These are phyloP conservation scores for Mikania micrantha DNA, from an alignment of 129 eudicot genomes.

Conservation along the genomic window DNA sequence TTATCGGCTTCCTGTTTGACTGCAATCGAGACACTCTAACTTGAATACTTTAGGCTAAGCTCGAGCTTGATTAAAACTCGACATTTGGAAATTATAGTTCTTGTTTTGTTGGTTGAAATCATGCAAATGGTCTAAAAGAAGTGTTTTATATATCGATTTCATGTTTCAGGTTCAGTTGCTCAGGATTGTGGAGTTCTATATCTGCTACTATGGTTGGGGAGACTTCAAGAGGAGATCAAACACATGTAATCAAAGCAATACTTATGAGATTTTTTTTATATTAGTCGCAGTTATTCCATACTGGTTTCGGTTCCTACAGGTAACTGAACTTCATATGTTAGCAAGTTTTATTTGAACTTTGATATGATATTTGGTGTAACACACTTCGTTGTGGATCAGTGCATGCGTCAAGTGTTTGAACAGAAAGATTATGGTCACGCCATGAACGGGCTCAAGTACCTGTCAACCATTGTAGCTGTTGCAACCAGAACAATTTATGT, in stretches of 20 bases:
- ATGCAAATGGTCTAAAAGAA: not conserved
- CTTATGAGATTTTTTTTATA: conserved; percentile 14
- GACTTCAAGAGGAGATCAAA: conserved; percentile 34
- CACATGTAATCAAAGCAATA: conserved; percentile 15
- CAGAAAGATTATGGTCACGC: conserved; percentile 23
- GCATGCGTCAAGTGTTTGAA: conserved; percentile 26
- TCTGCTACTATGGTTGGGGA: conserved; percentile 32
- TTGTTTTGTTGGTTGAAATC: not conserved
- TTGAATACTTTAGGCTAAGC: not conserved
- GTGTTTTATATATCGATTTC: not conserved
- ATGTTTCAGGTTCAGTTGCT: conserved; percentile 27
- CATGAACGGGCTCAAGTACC: conserved; percentile 35
- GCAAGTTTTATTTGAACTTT: not conserved
- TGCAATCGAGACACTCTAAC: not conserved
- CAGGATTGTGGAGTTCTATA: conserved; percentile 24
- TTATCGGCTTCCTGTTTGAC: not conserved
- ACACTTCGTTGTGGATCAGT: conserved; percentile 12
- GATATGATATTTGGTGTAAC: not conserved
- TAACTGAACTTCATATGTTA: conserved; percentile 6
- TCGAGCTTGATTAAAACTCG: too few relatives aligned
- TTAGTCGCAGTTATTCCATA: conserved; percentile 24
- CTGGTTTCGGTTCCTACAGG: conserved; percentile 31
- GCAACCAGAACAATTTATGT: conserved; percentile 31
- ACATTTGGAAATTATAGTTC: too few relatives aligned
- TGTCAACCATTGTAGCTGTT: conserved; percentile 38